Evolutionary conservation across 2,329 filamentous ascomycete species (phyloP).

Genomic region (Pseudocercospora musae): DNA sequence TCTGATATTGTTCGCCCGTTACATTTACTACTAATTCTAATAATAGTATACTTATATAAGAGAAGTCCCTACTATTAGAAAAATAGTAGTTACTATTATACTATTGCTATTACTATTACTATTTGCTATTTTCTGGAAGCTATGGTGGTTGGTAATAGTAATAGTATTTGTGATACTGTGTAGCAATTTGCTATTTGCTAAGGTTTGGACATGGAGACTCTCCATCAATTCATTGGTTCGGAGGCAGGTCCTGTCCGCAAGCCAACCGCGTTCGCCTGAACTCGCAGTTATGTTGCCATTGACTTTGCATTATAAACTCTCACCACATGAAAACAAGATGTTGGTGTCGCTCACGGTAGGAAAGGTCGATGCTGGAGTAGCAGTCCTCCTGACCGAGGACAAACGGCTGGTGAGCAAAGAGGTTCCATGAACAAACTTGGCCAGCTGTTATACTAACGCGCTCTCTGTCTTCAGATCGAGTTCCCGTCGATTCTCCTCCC

Average conservation of each 20-base stretch:
- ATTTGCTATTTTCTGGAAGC: no score
- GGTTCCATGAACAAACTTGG: not conserved
- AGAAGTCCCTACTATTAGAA: no score
- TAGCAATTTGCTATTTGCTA: no score
- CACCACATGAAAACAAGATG: constrained; percentile 56
- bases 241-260: not conserved
- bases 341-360: constrained; percentile 96
- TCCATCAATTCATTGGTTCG: not conserved
- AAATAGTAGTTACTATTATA: no score
- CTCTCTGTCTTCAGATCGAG: constrained; percentile 67
- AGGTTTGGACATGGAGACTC: no score
- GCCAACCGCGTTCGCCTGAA: not conserved
- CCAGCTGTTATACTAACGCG: constrained; percentile 11
- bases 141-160: no score
- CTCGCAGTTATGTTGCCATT: not conserved
- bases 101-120: no score
- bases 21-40: no score
- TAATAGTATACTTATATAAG: no score
- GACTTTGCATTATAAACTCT: not conserved
- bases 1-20: no score
- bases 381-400: constrained; percentile 92
- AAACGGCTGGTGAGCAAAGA: constrained; percentile 75
- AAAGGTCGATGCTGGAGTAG: constrained; percentile 98
- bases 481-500: constrained; percentile 97
- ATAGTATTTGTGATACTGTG: no score